Evolutionary conservation across 306 rosid genomes (phyloP).

Genomic region (Pterocarpus macrocarpus): DNA sequence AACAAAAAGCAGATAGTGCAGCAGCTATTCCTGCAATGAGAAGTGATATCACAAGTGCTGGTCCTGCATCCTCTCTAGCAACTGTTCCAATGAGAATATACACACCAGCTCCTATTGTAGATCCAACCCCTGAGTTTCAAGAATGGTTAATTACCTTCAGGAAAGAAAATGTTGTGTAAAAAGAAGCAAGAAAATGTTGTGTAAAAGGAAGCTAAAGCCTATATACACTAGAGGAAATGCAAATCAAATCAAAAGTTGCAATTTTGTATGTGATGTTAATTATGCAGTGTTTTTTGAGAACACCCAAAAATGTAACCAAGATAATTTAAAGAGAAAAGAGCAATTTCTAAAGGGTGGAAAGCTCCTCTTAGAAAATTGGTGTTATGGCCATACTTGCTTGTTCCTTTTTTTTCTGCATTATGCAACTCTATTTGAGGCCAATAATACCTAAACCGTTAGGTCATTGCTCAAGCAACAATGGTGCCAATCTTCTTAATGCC

Average conservation of each 20-base stretch:
- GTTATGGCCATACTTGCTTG: no score
- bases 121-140: slow-evolving; percentile 79
- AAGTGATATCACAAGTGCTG: slow-evolving; percentile 82
- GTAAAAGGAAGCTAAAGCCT: slow-evolving; percentile 28
- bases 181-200: slow-evolving; percentile 12
- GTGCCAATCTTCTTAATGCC: slow-evolving; percentile 5
- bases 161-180: slow-evolving; percentile 1
- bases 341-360: not conserved
- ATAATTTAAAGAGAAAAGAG: not conserved
- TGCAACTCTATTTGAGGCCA: not conserved
- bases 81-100: slow-evolving; percentile 98
- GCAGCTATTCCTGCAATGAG: slow-evolving; percentile 90
- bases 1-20: slow-evolving; percentile 91
- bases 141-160: slow-evolving; percentile 21
- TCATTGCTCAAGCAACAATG: not conserved
- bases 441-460: not conserved
- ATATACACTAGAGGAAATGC: slow-evolving; percentile 11
- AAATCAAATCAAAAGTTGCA: slow-evolving; percentile 29
- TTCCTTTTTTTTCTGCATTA: no score
- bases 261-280: slow-evolving; percentile 7
- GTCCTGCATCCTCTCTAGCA: slow-evolving; percentile 94
- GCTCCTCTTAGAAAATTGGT: not conserved
- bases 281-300: slow-evolving; percentile 2
- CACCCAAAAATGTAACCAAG: not conserved
- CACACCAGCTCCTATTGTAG: slow-evolving; percentile 98